phyloP scores from a whole-genome alignment of 2,329 filamentous ascomycete genomes.

The Ceratocystis cacaofunesta region DNA sequence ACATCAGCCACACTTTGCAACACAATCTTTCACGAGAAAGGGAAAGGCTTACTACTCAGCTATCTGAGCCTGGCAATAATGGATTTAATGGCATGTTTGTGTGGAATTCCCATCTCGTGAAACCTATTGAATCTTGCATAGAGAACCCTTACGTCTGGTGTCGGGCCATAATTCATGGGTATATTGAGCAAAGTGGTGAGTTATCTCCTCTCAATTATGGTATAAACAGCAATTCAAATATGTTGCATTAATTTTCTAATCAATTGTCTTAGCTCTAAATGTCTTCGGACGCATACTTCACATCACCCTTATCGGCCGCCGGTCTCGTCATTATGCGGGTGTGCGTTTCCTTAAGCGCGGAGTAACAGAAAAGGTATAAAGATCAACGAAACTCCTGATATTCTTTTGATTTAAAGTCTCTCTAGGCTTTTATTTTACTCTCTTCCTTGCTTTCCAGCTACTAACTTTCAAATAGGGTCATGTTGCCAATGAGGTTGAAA shows the following conservation, averaged over 20 bases:
- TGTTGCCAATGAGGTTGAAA: conserved; percentile 97
- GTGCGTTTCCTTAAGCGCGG: conserved; percentile 89
- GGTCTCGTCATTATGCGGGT: conserved; percentile 86
- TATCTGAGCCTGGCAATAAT: not conserved
- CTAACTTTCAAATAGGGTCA: conserved; percentile 44
- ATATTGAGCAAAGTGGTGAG: conserved; percentile 69
- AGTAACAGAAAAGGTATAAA: conserved; percentile 61
- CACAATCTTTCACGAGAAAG: conserved; percentile 79
- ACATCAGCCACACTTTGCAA: conserved; percentile 83
- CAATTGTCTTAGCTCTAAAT: conserved; percentile 48
- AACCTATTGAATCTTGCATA: conserved; percentile 54
- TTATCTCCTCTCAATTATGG: not conserved
- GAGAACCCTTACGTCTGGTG: conserved; percentile 91
- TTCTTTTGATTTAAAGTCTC: not conserved
- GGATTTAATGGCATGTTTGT: conserved; percentile 86
- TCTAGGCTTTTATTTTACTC: not conserved
- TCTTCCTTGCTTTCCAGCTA: not conserved
- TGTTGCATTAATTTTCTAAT: conserved; percentile 77
- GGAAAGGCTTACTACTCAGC: conserved; percentile 42
- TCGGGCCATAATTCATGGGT: conserved; percentile 86
- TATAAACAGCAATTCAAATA: not conserved
- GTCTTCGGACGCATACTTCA: conserved; percentile 72
- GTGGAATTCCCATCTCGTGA: conserved; percentile 84
- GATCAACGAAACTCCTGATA: not conserved
- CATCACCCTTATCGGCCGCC: conserved; percentile 82